A percentile compares a stretch with the other conserved stretches of the same genome.
Evolutionary conservation across 2,329 filamentous ascomycete species (phyloP).

Genomic region (Epichloe elymi): DNA sequence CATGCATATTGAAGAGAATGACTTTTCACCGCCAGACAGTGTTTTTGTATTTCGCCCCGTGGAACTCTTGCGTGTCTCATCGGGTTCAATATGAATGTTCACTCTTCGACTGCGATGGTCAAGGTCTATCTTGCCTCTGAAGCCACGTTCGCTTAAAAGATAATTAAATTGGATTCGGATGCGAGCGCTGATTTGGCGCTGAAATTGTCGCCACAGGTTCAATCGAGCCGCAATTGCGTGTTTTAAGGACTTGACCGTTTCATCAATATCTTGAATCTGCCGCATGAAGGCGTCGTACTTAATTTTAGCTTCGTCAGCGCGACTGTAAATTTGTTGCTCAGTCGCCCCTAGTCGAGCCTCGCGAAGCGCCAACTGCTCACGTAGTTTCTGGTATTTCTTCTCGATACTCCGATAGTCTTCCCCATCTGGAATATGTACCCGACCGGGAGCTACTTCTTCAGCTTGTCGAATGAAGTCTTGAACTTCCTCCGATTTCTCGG

Average conservation of each 20-base stretch:
- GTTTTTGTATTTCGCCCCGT: conserved; percentile 78
- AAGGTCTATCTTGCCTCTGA: conserved; percentile 67
- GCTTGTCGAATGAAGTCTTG: conserved; percentile 43
- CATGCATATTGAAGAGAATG: conserved; percentile 91
- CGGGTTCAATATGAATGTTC: conserved; percentile 62
- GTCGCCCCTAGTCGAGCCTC: conserved; percentile 46
- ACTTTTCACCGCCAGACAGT: conserved; percentile 91
- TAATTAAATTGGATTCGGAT: conserved; percentile 80
- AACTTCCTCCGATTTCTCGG: conserved; percentile 34
- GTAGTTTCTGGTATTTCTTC: conserved; percentile 40
- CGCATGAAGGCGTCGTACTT: conserved; percentile 30
- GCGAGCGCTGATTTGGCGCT: conserved; percentile 70
- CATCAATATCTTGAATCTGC: conserved; percentile 25
- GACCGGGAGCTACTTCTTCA: conserved; percentile 33
- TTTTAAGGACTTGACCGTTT: conserved; percentile 34
- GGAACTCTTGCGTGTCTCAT: conserved; percentile 54
- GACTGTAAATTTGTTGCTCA: conserved; percentile 49
- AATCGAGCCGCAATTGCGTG: conserved; percentile 55
- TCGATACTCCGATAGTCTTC: conserved; percentile 48
- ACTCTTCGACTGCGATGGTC: conserved; percentile 65
- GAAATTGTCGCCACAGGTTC: conserved; percentile 67
- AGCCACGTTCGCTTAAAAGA: conserved; percentile 77
- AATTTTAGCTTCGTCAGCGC: conserved; percentile 26
- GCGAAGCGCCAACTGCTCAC: conserved; percentile 43
- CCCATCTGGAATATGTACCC: conserved; percentile 49